Evolutionary conservation across 2,329 filamentous ascomycete genomes (phyloP).

Genomic region (Diplocarpon mali): DNA sequence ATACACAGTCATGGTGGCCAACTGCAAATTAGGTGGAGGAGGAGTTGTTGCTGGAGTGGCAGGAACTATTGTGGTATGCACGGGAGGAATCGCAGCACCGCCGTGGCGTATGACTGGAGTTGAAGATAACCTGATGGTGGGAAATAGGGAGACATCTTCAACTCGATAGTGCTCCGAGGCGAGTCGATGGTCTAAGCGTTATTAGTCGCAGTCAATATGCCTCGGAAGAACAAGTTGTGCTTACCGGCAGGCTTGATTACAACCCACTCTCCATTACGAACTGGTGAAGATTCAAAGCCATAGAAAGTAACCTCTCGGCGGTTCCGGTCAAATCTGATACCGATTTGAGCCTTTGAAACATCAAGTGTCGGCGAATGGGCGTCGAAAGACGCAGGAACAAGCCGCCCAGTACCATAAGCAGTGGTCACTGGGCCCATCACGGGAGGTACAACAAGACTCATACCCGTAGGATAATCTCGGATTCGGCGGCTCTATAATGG

Average conservation of each 20-base stretch:
- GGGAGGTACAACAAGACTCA: constrained; percentile 25
- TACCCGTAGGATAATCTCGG: constrained; percentile 27
- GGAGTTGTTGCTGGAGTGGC: constrained; percentile 20
- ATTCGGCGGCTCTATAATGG: constrained; percentile 13
- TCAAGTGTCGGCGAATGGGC: not conserved
- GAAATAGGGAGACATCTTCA: constrained; percentile 19
- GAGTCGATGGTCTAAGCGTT: constrained; percentile 4
- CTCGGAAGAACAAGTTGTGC: not conserved
- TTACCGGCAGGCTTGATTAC: constrained; percentile 11
- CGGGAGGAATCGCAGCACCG: not conserved
- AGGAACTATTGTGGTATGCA: constrained; percentile 6
- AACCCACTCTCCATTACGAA: constrained; percentile 24
- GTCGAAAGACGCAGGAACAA: too few species aligned
- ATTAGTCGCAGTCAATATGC: not conserved
- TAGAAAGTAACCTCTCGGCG: constrained; percentile 20
- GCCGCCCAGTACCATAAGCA: too few species aligned
- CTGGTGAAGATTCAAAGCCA: constrained; percentile 6
- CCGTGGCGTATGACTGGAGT: constrained; percentile 5
- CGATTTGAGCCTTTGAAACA: not conserved
- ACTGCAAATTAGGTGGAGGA: constrained; percentile 18
- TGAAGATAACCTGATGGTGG: constrained; percentile 19
- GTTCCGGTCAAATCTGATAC: constrained; percentile 16
- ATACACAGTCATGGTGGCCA: constrained; percentile 31
- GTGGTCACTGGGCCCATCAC: not conserved
- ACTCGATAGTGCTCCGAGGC: constrained; percentile 20